Percentiles rank a stretch among this genome's conserved stretches.
These are phyloP conservation scores for Saccharum officinarum DNA, from an alignment of 176 grass and related monocot species.

Conservation along the genomic window DNA sequence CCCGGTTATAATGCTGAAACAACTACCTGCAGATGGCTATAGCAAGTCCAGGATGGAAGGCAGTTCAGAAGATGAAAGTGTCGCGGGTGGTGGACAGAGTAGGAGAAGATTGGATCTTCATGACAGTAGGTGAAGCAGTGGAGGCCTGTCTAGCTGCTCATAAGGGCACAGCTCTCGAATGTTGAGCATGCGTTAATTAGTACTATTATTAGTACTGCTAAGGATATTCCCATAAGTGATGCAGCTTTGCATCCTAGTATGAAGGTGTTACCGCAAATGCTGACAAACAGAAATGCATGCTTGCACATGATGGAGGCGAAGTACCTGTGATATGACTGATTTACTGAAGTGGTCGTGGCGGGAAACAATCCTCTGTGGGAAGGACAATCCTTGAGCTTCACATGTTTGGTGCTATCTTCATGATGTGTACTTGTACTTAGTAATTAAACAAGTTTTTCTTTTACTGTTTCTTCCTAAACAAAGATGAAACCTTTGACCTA, in stretches of 20 bases:
- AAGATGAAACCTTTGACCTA: neutral
- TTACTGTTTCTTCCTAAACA: neutral
- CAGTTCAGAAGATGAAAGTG: conserved; percentile 94
- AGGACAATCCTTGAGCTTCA: neutral
- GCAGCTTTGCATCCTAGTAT: conserved; percentile 24
- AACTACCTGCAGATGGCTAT: conserved; percentile 58
- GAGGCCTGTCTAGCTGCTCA: conserved; percentile 56
- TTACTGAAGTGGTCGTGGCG: neutral
- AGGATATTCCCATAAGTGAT: conserved; percentile 36
- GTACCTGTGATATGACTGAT: neutral
- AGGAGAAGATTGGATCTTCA: conserved; percentile 76
- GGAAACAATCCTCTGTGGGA: neutral
- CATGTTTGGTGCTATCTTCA: neutral
- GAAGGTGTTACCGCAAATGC: conserved; percentile 25
- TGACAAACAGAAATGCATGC: neutral
- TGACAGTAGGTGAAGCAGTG: conserved; percentile 83
- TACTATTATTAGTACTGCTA: neutral
- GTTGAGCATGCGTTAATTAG: neutral
- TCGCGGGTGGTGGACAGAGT: conserved; percentile 51
- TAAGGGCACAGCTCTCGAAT: conserved; percentile 42
- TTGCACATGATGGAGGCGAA: neutral
- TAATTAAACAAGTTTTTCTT: neutral
- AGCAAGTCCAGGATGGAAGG: conserved; percentile 72
- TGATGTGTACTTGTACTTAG: neutral
- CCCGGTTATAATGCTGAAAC: neutral